Conservation (phyloP, 306 rosid genomes). For the Erythrophleum fordii region DNA sequence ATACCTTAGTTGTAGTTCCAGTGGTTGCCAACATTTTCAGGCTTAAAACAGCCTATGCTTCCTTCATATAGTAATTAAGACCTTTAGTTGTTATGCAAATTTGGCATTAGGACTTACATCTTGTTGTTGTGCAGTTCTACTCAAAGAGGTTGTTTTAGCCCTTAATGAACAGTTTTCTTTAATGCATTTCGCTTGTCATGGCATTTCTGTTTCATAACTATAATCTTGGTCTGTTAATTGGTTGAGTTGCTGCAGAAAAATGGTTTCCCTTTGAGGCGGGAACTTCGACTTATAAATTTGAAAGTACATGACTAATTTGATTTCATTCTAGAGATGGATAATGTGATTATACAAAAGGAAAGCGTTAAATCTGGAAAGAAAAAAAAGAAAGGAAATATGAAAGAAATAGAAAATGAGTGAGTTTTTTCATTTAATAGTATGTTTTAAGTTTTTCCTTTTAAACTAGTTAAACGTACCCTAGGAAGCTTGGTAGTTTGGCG, state of each 20-base stretch:
- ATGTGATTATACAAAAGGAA: not conserved
- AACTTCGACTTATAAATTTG: slow-evolving; percentile 12
- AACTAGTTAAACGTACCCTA: slow-evolving; percentile 2
- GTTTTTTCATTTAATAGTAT: not conserved
- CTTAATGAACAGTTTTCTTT: not conserved
- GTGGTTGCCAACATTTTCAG: not conserved
- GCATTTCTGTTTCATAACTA: slow-evolving; percentile 9
- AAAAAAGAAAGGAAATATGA: not conserved
- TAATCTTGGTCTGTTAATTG: slow-evolving; percentile 1
- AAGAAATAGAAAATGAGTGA: slow-evolving; percentile 5
- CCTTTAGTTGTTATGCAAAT: not conserved
- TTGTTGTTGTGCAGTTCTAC: not conserved
- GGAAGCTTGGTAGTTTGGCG: slow-evolving; percentile 19
- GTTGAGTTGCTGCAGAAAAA: slow-evolving; percentile 15
- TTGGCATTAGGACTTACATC: not conserved
- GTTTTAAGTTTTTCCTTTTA: slow-evolving; percentile 11
- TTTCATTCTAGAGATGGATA: not conserved
- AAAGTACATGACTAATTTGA: slow-evolving; percentile 5
- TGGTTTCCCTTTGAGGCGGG: not conserved
- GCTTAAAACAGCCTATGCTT: not conserved
- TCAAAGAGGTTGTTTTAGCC: not conserved
- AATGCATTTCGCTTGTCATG: not conserved
- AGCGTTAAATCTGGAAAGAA: not conserved
- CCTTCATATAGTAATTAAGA: not conserved
- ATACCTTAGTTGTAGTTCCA: not conserved